These are phyloP conservation scores for Talaromyces stipitatus DNA, from an alignment of 495 filamentous ascomycete species.

Conservation along the genomic window DNA sequence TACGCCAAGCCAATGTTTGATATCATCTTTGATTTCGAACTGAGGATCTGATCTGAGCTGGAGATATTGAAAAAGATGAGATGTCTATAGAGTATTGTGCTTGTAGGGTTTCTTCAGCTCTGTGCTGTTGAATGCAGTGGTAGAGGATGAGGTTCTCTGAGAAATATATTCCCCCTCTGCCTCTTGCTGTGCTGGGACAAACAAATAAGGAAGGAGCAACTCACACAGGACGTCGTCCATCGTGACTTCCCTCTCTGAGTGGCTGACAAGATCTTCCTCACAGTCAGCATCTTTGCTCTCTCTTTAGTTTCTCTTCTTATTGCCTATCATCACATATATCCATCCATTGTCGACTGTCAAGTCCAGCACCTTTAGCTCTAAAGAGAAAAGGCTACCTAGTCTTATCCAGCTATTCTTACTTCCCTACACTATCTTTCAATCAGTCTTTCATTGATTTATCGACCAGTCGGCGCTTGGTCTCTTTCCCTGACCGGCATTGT, in stretches of 20 bases:
- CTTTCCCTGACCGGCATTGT: not conserved
- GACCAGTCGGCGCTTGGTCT: not conserved
- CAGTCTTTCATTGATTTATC: not conserved
- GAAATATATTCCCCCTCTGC: too few relatives aligned
- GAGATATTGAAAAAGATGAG: too few relatives aligned
- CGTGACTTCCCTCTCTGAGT: not conserved
- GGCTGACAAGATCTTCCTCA: not conserved
- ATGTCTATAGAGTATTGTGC: too few relatives aligned
- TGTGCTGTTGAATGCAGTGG: too few relatives aligned
- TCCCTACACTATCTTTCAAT: not conserved
- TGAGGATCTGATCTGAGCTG: too few relatives aligned
- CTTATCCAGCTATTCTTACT: not conserved
- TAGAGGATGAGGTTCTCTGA: too few relatives aligned
- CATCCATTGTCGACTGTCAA: not conserved
- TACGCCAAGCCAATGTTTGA: not conserved
- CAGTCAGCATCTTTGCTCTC: not conserved
- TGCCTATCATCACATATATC: not conserved
- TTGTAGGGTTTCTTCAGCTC: too few relatives aligned
- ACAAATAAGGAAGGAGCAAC: too few relatives aligned
- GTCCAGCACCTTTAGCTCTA: not conserved
- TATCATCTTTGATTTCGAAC: too few relatives aligned
- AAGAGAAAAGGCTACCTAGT: not conserved
- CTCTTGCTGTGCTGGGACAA: too few relatives aligned
- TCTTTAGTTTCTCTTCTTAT: not conserved
- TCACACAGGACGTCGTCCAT: too few relatives aligned